These are phyloP conservation scores for Xylariaceae sp. DNA, from an alignment of 2,329 filamentous ascomycete genomes.

Conservation along the genomic window DNA sequence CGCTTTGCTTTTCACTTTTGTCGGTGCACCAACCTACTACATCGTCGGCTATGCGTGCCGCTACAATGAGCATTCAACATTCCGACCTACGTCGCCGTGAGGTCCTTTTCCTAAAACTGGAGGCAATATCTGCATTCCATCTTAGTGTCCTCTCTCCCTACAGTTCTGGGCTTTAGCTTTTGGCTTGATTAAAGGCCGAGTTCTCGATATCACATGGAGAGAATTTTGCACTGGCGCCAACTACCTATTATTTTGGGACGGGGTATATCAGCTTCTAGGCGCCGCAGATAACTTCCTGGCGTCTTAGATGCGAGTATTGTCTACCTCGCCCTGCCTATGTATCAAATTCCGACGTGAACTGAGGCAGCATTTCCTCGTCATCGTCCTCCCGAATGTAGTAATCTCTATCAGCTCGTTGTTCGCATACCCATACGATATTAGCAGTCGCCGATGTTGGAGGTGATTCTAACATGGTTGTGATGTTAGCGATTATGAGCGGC, in stretches of 20 bases:
- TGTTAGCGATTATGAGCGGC: conserved; percentile 64
- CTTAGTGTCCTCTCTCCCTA: conserved; percentile 60
- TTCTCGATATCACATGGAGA: conserved; percentile 49
- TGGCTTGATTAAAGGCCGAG: conserved; percentile 52
- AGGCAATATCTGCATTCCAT: conserved; percentile 64
- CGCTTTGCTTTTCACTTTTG: conserved; percentile 52
- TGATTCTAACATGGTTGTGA: conserved; percentile 61
- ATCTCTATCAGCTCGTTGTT: conserved; percentile 62
- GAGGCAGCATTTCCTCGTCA: conserved; percentile 58
- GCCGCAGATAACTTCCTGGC: conserved; percentile 63
- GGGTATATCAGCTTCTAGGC: conserved; percentile 49
- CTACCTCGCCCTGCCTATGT: conserved; percentile 66
- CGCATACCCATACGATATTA: conserved; percentile 61
- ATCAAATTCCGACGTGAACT: conserved; percentile 65
- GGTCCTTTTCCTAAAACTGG: conserved; percentile 56
- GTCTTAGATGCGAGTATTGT: conserved; percentile 65
- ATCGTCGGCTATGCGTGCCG: conserved; percentile 59
- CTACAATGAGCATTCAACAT: conserved; percentile 55
- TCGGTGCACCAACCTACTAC: conserved; percentile 64
- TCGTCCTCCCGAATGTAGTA: conserved; percentile 59
- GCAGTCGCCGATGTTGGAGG: conserved; percentile 63
- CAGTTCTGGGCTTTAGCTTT: conserved; percentile 59
- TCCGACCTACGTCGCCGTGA: conserved; percentile 58
- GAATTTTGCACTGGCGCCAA: conserved; percentile 60
- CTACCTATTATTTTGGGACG: conserved; percentile 60